Evolutionary conservation across 2,329 filamentous ascomycete species (phyloP).

Genomic region (Trichoderma polysporum): DNA sequence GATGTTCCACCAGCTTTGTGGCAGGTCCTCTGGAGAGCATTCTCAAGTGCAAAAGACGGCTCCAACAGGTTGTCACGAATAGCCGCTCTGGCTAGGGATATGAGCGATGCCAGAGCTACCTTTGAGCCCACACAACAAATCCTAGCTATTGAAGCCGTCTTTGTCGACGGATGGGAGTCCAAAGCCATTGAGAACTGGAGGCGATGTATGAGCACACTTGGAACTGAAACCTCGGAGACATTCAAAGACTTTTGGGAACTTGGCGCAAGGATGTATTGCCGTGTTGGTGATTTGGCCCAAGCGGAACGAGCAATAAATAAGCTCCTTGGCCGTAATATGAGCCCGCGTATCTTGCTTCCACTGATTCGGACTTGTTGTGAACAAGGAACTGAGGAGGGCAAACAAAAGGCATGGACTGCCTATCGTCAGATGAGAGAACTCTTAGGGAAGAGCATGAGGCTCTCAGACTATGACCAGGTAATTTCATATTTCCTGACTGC

Average conservation of each 20-base stretch:
- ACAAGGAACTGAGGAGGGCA: slow-evolving; percentile 44
- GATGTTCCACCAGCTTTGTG: slow-evolving; percentile 61
- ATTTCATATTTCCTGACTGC: slow-evolving; percentile 69
- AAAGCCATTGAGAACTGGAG: slow-evolving; percentile 66
- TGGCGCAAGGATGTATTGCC: slow-evolving; percentile 64
- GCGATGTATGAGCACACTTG: slow-evolving; percentile 54
- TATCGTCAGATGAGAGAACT: slow-evolving; percentile 65
- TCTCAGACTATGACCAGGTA: slow-evolving; percentile 75
- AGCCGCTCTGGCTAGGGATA: slow-evolving; percentile 63
- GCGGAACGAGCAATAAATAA: slow-evolving; percentile 57
- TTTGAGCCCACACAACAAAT: slow-evolving; percentile 61
- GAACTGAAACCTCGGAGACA: slow-evolving; percentile 43
- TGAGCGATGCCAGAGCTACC: slow-evolving; percentile 56
- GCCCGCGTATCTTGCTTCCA: slow-evolving; percentile 61
- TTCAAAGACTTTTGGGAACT: slow-evolving; percentile 61
- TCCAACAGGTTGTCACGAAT: slow-evolving; percentile 60
- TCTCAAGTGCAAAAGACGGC: slow-evolving; percentile 54
- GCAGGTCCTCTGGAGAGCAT: slow-evolving; percentile 64
- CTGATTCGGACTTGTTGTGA: slow-evolving; percentile 69
- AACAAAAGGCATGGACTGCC: slow-evolving; percentile 62
- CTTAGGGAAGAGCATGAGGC: slow-evolving; percentile 60
- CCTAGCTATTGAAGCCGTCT: slow-evolving; percentile 66
- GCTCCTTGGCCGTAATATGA: slow-evolving; percentile 49
- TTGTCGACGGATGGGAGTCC: slow-evolving; percentile 58
- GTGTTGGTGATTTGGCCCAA: slow-evolving; percentile 56